These are phyloP conservation scores for Kazachstania psychrophila DNA, from an alignment of 805 yeast genomes.

Conservation along the genomic window DNA sequence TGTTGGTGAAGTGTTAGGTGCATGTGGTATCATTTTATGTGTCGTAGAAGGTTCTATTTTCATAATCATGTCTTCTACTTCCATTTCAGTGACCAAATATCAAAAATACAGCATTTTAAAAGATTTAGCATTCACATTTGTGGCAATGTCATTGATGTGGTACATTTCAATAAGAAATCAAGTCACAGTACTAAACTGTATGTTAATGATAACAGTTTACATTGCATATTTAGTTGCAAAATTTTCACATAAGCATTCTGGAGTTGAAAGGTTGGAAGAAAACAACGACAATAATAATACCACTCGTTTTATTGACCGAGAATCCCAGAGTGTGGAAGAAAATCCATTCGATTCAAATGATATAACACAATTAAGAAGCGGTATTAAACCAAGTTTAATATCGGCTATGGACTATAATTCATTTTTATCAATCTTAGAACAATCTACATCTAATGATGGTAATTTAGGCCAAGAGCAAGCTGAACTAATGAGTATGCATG, in stretches of 20 bases:
- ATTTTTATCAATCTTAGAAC: conserved; percentile 20
- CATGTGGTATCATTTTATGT: conserved; percentile 31
- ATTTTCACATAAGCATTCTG: background rate
- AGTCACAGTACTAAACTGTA: conserved; percentile 23
- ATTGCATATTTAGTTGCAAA: conserved; percentile 10
- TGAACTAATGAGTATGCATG: conserved; percentile 6
- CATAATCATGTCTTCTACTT: conserved; percentile 20
- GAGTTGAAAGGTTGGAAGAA: background rate
- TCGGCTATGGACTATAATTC: conserved; percentile 26
- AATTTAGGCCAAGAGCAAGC: conserved; percentile 2
- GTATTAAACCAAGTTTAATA: conserved; percentile 24
- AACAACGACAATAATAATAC: background rate
- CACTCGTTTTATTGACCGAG: background rate
- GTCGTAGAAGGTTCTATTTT: conserved; percentile 29
- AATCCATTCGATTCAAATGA: background rate
- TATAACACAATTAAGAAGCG: conserved; percentile 5
- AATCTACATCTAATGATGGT: conserved; percentile 7
- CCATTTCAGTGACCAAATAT: conserved; percentile 9
- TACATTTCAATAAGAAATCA: conserved; percentile 17
- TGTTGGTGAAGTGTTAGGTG: conserved; percentile 31
- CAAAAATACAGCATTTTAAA: conserved; percentile 17
- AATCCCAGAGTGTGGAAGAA: background rate
- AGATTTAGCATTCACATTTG: conserved; percentile 21
- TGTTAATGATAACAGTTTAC: conserved; percentile 22
- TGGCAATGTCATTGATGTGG: conserved; percentile 20